Evolutionary conservation across 305 asterid genomes (phyloP).

Genomic region (Nicotiana rustica): DNA sequence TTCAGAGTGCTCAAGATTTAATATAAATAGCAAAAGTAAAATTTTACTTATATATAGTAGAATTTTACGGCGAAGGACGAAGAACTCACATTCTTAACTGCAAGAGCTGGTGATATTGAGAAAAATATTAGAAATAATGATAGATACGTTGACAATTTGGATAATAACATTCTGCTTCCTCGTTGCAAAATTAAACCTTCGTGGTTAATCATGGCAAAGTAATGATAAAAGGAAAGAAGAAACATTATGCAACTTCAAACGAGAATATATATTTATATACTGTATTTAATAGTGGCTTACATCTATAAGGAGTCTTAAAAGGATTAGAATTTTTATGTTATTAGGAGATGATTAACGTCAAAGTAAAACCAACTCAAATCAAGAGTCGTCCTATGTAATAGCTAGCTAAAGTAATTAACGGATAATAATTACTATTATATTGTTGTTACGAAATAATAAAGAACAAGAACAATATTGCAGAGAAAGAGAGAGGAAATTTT

Average conservation of each 20-base stretch:
- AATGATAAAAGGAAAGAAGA: background rate
- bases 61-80: background rate
- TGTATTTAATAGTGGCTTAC: background rate
- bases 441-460: no score
- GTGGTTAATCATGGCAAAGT: background rate
- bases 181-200: constrained; percentile 14
- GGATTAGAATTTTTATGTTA: background rate
- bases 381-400: constrained; percentile 1
- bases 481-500: no score
- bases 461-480: no score
- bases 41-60: background rate
- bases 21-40: background rate
- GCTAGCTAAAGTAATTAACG: background rate
- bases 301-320: background rate
- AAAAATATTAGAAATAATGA: constrained; percentile 44
- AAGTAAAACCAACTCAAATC: background rate
- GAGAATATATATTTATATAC: background rate
- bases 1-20: background rate
- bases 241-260: background rate
- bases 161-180: constrained; percentile 38
- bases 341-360: background rate
- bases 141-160: constrained; percentile 44
- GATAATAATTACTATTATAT: background rate
- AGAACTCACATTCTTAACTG: constrained; percentile 55
- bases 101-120: constrained; percentile 52